Evolutionary conservation across 306 rosid genomes (phyloP), one percentile per base, ranked within the genome.

Genomic region (Cicer arietinum): DNA sequence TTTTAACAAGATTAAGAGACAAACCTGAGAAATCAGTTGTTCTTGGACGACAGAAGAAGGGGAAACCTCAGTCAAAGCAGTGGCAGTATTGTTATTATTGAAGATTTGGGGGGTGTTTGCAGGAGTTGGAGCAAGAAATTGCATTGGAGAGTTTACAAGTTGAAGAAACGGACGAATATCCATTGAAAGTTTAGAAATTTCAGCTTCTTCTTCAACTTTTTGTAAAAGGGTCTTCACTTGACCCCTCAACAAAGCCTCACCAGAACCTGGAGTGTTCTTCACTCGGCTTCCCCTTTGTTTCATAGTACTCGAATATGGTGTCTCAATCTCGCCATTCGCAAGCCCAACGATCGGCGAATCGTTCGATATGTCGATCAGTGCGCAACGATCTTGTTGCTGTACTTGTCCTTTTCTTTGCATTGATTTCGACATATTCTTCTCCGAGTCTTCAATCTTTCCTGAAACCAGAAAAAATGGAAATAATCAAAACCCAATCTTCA

Each of bases 291-390:
- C 86, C 80, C 83, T 80, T 40, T 85, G 88, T 47, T 89, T 92
- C 30, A 58, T 81, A 4, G 14, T 7, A 1, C 77, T 50, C 13
- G 77, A 78, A 10, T 82, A 71, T 0, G 98, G 98, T 1, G 98
- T 92, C 73, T 73, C 88, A 6, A 87, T 16, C 18, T 81, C 82
- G 3, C 89, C 89, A 37, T 40, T 77, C 0, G 97, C 97, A 7
- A 92, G 77, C n/a, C 99, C 98, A 41, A 92, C 98, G 0, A 95
- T 95, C 0, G 99, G 99, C 0, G 99, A 95, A 76, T 90, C 99
- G 7, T 95, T 95, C 1, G 99, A 92, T 64, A 95, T 90, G 25
- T 95, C 99, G 1, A 92, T 13, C 7, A 95, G 84, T 0, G 85
- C 96, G 0, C 89, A 83, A 10, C 96, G 88, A 52, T 94, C 97